These are phyloP conservation scores for Clarkia xantiana DNA, from an alignment of 345 rosid genomes.

Conservation along the genomic window DNA sequence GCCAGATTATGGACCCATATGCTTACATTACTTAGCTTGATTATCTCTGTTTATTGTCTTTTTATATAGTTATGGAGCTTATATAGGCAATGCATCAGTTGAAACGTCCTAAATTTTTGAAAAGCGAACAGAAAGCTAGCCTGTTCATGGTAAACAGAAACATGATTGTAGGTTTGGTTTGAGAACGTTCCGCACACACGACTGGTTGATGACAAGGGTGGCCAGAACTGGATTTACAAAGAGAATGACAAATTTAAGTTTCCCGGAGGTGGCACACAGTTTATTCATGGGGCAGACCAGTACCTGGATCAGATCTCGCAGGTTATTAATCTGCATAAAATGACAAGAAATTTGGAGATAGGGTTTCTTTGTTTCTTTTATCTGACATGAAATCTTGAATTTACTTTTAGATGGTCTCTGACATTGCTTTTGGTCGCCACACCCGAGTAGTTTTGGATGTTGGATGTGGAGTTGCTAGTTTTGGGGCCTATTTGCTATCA, in stretches of 20 bases:
- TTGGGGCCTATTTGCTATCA: constrained; percentile 85
- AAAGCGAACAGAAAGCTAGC: neutral
- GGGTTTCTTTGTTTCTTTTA: neutral
- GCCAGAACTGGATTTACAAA: constrained; percentile 82
- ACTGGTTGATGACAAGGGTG: constrained; percentile 87
- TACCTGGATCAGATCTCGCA: constrained; percentile 78
- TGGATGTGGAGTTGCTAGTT: constrained; percentile 99
- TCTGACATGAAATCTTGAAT: constrained; percentile 6
- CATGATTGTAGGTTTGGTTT: constrained; percentile 59
- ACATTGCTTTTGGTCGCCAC: constrained; percentile 58
- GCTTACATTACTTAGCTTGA: no score
- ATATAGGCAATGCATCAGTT: neutral
- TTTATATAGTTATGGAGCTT: no score
- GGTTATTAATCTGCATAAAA: constrained; percentile 28
- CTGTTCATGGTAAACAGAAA: neutral
- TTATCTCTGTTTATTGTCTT: no score
- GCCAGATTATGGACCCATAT: no score
- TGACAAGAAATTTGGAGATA: neutral
- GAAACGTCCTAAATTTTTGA: neutral
- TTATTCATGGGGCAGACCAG: constrained; percentile 87
- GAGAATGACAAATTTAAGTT: constrained; percentile 73
- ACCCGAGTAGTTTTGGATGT: constrained; percentile 69
- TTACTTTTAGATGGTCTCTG: constrained; percentile 60
- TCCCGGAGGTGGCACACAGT: constrained; percentile 98
- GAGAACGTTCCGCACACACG: constrained; percentile 75